Evolutionary conservation across 306 rosid species (phyloP).

Genomic region (Castanea crenata): DNA sequence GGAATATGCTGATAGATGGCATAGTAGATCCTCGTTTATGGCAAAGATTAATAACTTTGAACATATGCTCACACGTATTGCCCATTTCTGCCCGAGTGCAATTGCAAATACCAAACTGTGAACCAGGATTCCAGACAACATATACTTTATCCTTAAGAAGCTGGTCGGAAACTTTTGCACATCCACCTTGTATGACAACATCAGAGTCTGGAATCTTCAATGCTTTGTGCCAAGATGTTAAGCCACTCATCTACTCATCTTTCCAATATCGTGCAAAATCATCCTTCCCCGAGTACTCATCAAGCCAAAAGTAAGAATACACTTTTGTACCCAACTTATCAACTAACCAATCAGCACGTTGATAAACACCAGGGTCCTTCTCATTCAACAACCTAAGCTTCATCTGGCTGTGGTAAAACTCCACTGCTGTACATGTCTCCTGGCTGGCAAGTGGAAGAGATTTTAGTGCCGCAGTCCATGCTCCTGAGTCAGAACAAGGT

Average conservation of each 20-base stretch:
- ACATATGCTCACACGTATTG: slow-evolving; percentile 74
- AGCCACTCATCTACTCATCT: slow-evolving; percentile 85
- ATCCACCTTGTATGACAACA: slow-evolving; percentile 52
- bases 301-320: slow-evolving; percentile 91
- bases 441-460: slow-evolving; percentile 81
- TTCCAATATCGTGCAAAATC: slow-evolving; percentile 82
- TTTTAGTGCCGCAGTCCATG: slow-evolving; percentile 62
- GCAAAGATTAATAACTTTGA: slow-evolving; percentile 55
- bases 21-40: slow-evolving; percentile 36
- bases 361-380: slow-evolving; percentile 55
- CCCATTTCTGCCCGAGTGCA: slow-evolving; percentile 81
- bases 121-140: slow-evolving; percentile 73
- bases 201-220: slow-evolving; percentile 65
- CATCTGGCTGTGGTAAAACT: slow-evolving; percentile 79
- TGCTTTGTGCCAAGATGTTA: slow-evolving; percentile 86
- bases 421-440: slow-evolving; percentile 79
- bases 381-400: slow-evolving; percentile 73
- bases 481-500: slow-evolving; percentile 47
- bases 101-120: slow-evolving; percentile 65
- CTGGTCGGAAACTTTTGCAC: slow-evolving; percentile 62
- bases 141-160: slow-evolving; percentile 45
- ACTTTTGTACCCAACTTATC: slow-evolving; percentile 85
- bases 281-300: slow-evolving; percentile 80
- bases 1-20: slow-evolving; percentile 65
- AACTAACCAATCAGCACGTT: slow-evolving; percentile 78